Evolutionary conservation across 1,139 yeast species (phyloP).

Genomic region (Geotrichum macrosporum): DNA sequence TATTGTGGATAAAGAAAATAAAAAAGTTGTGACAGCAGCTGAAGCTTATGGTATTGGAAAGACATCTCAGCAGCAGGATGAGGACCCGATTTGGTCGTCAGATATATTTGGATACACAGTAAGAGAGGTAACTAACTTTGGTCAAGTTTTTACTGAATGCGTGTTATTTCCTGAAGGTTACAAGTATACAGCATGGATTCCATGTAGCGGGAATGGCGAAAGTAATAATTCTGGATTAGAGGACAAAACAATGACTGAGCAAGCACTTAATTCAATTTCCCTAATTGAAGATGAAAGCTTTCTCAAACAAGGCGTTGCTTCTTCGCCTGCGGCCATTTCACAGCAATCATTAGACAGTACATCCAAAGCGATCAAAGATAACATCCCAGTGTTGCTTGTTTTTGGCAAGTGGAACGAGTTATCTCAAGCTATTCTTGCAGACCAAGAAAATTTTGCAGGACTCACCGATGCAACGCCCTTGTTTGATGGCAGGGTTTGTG

Average conservation of each 20-base stretch:
- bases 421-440: slow-evolving; percentile 49
- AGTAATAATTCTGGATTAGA: too few species aligned
- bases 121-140: slow-evolving; percentile 58
- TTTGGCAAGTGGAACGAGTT: slow-evolving; percentile 63
- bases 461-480: slow-evolving; percentile 54
- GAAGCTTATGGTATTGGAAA: slow-evolving; percentile 58
- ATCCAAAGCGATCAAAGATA: too few species aligned
- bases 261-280: slow-evolving; percentile 17
- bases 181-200: slow-evolving; percentile 58
- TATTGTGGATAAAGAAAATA: slow-evolving; percentile 63
- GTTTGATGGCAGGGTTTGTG: slow-evolving; percentile 59
- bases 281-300: slow-evolving; percentile 19
- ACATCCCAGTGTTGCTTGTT: slow-evolving; percentile 46
- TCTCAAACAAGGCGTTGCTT: slow-evolving; percentile 23
- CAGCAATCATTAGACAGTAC: too few species aligned
- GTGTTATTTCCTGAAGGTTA: slow-evolving; percentile 67
- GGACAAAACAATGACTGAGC: neutral
- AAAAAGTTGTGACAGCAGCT: slow-evolving; percentile 62
- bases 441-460: slow-evolving; percentile 46
- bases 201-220: slow-evolving; percentile 69
- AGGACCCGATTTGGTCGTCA: slow-evolving; percentile 19
- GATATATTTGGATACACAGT: slow-evolving; percentile 66
- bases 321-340: slow-evolving; percentile 30
- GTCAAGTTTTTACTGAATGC: slow-evolving; percentile 66
- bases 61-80: slow-evolving; percentile 1